phyloP scores from a whole-genome alignment of 2,329 filamentous ascomycete genomes.

The Colletotrichum karsti region DNA sequence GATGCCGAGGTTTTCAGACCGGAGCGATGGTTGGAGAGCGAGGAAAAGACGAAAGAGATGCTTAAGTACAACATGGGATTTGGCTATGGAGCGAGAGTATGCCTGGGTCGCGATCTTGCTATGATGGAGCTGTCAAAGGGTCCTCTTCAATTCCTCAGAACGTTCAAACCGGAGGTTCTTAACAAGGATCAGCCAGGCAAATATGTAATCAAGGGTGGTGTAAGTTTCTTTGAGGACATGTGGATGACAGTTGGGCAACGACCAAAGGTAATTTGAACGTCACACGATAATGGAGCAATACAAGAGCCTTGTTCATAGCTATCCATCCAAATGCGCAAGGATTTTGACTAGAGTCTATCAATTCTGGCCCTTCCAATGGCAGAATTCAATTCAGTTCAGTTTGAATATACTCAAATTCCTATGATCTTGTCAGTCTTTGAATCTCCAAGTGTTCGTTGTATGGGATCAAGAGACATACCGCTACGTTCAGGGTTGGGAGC shows the following conservation, averaged over 20 bases:
- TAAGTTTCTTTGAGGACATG: constrained; percentile 51
- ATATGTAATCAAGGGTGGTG: constrained; percentile 50
- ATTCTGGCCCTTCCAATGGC: neutral
- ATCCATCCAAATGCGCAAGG: too few relatives aligned
- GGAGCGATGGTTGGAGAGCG: constrained; percentile 56
- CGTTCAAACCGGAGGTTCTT: constrained; percentile 41
- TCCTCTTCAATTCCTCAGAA: constrained; percentile 50
- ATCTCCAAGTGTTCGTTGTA: too few relatives aligned
- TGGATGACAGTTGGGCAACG: constrained; percentile 41
- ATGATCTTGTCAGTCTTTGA: neutral
- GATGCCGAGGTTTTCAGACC: constrained; percentile 56
- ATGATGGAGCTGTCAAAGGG: constrained; percentile 62
- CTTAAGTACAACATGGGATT: constrained; percentile 59
- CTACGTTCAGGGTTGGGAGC: constrained; percentile 19
- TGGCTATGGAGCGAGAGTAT: constrained; percentile 57
- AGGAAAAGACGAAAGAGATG: constrained; percentile 47
- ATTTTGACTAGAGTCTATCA: too few relatives aligned
- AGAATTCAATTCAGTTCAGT: constrained; percentile 4
- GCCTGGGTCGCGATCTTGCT: constrained; percentile 58
- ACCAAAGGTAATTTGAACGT: constrained; percentile 6
- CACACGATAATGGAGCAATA: too few relatives aligned
- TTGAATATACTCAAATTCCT: constrained; percentile 29
- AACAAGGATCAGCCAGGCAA: constrained; percentile 39
- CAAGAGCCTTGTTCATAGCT: too few relatives aligned
- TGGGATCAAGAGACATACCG: neutral